Evolutionary conservation across 192 early-diverging fungal species (phyloP), one percentile per base, ranked within the genome.

Genomic region (Coemansia asiatica): DNA sequence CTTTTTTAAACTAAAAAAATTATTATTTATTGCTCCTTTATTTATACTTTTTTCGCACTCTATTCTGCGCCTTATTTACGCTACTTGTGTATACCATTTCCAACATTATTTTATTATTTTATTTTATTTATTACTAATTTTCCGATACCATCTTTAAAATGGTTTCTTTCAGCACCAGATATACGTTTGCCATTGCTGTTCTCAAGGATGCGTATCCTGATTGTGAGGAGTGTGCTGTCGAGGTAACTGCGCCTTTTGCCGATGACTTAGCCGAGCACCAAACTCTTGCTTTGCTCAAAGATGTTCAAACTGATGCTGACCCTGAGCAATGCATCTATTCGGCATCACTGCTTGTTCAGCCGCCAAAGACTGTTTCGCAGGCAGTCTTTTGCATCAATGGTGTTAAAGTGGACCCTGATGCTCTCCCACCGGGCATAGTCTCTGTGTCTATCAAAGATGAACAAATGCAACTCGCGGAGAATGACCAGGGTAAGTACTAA

Each of bases 381-480:
- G 72, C 59, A 4, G 54, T 64, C 56, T 69, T 49, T 35, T 62
- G 67, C 25, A 59, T 75, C 19, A 53, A 64, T 25, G 67, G 72
- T 61, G 40, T 29, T 8, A 40, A 60, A 16, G 63, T 67, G 21
- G 58, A 12, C 27, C 25, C 23, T 26, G 33, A 9, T 27, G 21
- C 23, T n/a, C 26, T 46, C 22, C 58, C 58, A 23, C 29, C 13
- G 26, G 58, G 58, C 19, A 60, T 60, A 26, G 36, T 46, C 27
- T 40, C 58, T 4, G 58, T 60, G 6, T 40, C 58, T 23, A 44
- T 10, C 58, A 27, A 21, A 0, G 22, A 10, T 12, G 36, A 60
- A 5, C 18, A 60, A 29, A 6, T 5, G 38, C 10, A 16, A 18
- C 8, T 22, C 13, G 25, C 35, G 0, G 40, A 19, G 7, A 10